Percentiles rank a stretch among this genome's conserved stretches.
phyloP scores from a whole-genome alignment of 768 basidiomycete species.

The Lepiota subincarnata region DNA sequence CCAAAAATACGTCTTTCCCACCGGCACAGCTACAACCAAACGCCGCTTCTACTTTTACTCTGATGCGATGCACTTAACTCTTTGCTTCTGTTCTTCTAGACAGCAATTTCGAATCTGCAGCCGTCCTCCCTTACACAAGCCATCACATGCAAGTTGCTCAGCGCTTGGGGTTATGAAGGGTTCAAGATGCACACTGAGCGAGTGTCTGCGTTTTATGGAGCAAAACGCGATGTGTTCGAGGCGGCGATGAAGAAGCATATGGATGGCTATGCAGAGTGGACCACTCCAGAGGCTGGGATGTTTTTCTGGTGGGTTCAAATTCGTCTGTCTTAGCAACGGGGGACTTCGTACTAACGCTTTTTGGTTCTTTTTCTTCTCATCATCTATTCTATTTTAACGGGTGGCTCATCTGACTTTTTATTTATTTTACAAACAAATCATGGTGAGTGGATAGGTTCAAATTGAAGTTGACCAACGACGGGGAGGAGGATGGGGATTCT shows the following conservation, averaged over 20 bases:
- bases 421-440: background rate
- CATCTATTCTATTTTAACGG: background rate
- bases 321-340: background rate
- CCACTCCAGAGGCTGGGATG: constrained; percentile 74
- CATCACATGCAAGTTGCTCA: constrained; percentile 52
- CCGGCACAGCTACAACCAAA: no score
- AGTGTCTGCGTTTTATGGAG: constrained; percentile 72
- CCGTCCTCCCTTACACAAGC: constrained; percentile 60
- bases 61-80: no score
- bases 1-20: no score
- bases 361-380: background rate
- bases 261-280: constrained; percentile 73
- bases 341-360: background rate
- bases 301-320: constrained; percentile 69
- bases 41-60: no score
- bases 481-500: constrained; percentile 50
- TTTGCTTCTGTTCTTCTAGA: constrained; percentile 33
- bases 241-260: constrained; percentile 71
- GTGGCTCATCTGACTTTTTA: background rate
- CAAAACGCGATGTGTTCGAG: constrained; percentile 77
- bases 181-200: constrained; percentile 63
- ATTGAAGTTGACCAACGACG: constrained; percentile 40
- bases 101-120: constrained; percentile 64
- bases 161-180: constrained; percentile 73
- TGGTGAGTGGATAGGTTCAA: constrained; percentile 53